A percentile compares a stretch with the other conserved stretches of the same genome.
Evolutionary conservation across 192 early-diverging fungal species (phyloP).

Genomic region (Coemansia sp.): DNA sequence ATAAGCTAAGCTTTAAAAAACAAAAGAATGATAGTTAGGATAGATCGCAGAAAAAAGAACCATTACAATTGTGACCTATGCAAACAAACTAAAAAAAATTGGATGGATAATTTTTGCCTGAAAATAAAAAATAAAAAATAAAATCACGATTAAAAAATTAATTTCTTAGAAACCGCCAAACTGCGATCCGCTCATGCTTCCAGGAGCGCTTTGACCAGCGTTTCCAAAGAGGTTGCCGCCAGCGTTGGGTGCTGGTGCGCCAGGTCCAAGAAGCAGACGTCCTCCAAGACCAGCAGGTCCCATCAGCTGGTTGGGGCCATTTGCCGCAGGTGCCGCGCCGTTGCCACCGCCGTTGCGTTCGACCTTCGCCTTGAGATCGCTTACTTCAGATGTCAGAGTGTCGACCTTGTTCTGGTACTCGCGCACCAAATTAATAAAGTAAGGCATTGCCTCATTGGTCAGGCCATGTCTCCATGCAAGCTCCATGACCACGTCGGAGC

Average conservation of each 20-base stretch:
- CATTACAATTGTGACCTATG: too few species aligned
- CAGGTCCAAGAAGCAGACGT: slow-evolving; percentile 68
- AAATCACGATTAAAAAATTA: slow-evolving; percentile 1
- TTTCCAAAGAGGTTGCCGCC: slow-evolving; percentile 25
- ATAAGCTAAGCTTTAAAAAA: neutral
- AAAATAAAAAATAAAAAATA: slow-evolving; percentile 5
- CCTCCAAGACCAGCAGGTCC: slow-evolving; percentile 71
- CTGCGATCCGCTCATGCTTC: slow-evolving; percentile 34
- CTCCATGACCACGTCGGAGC: slow-evolving; percentile 94
- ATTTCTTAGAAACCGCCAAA: slow-evolving; percentile 36
- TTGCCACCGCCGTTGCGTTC: slow-evolving; percentile 34
- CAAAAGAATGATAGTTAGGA: neutral
- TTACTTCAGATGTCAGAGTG: slow-evolving; percentile 59
- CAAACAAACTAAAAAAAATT: neutral
- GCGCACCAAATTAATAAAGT: slow-evolving; percentile 88
- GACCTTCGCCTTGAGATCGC: slow-evolving; percentile 63
- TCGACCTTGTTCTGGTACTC: slow-evolving; percentile 87
- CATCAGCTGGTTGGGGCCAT: slow-evolving; percentile 60
- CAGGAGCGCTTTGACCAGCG: slow-evolving; percentile 12
- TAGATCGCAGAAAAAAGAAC: neutral
- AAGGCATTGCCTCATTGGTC: slow-evolving; percentile 97
- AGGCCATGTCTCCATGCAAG: slow-evolving; percentile 86
- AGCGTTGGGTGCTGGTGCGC: slow-evolving; percentile 13
- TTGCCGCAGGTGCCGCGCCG: slow-evolving; percentile 21
- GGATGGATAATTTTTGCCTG: neutral